Evolutionary conservation across 768 basidiomycete genomes (phyloP).

Genomic region (Vararia minispora): DNA sequence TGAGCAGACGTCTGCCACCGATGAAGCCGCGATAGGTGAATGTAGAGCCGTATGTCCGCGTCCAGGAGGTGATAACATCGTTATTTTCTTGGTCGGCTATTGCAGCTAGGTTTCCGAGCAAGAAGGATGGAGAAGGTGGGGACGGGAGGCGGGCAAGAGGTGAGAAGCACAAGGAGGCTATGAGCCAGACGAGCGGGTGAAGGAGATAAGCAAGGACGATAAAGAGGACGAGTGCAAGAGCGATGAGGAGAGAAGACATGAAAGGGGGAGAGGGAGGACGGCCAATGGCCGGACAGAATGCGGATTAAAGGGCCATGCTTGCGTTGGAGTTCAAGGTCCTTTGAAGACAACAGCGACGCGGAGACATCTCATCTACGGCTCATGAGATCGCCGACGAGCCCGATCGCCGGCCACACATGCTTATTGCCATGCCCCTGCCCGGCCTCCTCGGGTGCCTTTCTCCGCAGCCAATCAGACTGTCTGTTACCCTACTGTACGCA

Average conservation of each 20-base stretch:
- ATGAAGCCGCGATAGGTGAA: conserved; percentile 45
- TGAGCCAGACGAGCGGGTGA: conserved; percentile 27
- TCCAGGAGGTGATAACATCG: conserved; percentile 35
- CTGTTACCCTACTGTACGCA: too few relatives aligned
- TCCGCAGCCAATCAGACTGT: too few relatives aligned
- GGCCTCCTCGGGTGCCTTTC: too few relatives aligned
- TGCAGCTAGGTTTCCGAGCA: conserved; percentile 41
- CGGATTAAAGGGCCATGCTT: too few relatives aligned
- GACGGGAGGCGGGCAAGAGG: conserved; percentile 37
- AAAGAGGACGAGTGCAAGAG: conserved; percentile 5
- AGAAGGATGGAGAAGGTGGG: conserved; percentile 34
- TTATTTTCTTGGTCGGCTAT: conserved; percentile 52
- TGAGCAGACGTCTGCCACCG: conserved; percentile 42
- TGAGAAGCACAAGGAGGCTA: conserved; percentile 34
- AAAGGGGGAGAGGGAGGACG: conserved; percentile 10
- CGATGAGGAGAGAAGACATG: conserved; percentile 4
- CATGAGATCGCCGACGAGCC: too few relatives aligned
- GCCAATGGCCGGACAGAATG: conserved; percentile 6
- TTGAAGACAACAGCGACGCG: too few relatives aligned
- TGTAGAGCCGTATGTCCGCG: conserved; percentile 32
- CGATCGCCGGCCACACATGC: too few relatives aligned
- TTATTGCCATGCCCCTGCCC: too few relatives aligned
- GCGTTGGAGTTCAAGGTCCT: too few relatives aligned
- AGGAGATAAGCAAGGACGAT: conserved; percentile 21
- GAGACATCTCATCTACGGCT: too few relatives aligned